These are phyloP conservation scores for Stropharia rugosoannulata DNA, from an alignment of 768 basidiomycete species.

Conservation along the genomic window DNA sequence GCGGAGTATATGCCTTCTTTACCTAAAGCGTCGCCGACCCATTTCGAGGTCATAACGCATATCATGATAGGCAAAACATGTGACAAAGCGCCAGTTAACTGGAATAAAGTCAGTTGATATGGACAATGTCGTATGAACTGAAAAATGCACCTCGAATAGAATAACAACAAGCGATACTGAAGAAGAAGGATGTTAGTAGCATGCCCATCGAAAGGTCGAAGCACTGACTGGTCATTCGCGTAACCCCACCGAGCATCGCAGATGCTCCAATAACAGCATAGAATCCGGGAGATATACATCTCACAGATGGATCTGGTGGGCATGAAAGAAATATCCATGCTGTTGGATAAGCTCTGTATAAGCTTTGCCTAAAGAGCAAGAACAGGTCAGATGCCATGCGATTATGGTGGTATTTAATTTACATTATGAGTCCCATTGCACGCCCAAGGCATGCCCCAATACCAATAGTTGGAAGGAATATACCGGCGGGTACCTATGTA, in stretches of 20 bases:
- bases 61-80: slow-evolving; percentile 86
- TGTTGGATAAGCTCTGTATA: slow-evolving; percentile 63
- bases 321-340: slow-evolving; percentile 74
- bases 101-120: neutral
- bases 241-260: slow-evolving; percentile 75
- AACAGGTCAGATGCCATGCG: neutral
- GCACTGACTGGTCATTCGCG: slow-evolving; percentile 68
- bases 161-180: slow-evolving; percentile 76
- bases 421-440: slow-evolving; percentile 69
- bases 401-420: slow-evolving; percentile 19
- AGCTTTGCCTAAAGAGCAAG: slow-evolving; percentile 48
- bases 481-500: slow-evolving; percentile 67
- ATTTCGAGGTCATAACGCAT: slow-evolving; percentile 74
- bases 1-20: slow-evolving; percentile 69
- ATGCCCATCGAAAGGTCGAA: neutral
- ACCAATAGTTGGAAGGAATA: slow-evolving; percentile 74
- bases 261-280: slow-evolving; percentile 78
- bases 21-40: slow-evolving; percentile 71
- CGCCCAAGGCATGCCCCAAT: slow-evolving; percentile 75
- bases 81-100: slow-evolving; percentile 78
- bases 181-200: slow-evolving; percentile 3
- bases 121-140: neutral
- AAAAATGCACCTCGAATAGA: slow-evolving; percentile 57
- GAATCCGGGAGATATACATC: slow-evolving; percentile 74
- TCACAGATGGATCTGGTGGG: slow-evolving; percentile 66